A percentile compares a stretch with the other conserved stretches of the same genome.
These are phyloP conservation scores for Sporothrix schenckii DNA, from an alignment of 2,329 filamentous ascomycete genomes.

Conservation along the genomic window DNA sequence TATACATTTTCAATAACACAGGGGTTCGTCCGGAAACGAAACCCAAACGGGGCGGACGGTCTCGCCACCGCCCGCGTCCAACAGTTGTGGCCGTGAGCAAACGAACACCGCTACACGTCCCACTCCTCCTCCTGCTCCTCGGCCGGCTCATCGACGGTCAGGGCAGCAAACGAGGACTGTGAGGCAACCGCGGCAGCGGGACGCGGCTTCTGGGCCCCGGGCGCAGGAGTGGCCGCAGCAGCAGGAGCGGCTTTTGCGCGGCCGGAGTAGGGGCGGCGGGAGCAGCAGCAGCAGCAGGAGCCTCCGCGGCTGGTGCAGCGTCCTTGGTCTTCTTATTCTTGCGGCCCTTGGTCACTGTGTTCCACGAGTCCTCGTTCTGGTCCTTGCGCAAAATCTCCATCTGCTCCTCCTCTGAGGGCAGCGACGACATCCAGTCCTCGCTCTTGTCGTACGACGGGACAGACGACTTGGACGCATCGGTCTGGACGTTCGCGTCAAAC, in stretches of 20 bases:
- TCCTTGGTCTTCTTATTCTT: slow-evolving; percentile 53
- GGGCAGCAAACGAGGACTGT: slow-evolving; percentile 53
- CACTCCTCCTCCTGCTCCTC: slow-evolving; percentile 54
- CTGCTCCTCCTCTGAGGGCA: slow-evolving; percentile 66
- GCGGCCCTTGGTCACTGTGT: slow-evolving; percentile 55
- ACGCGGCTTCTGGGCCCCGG: slow-evolving; percentile 39
- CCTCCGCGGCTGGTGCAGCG: slow-evolving; percentile 38
- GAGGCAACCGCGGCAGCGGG: slow-evolving; percentile 45
- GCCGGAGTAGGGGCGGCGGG: slow-evolving; percentile 35
- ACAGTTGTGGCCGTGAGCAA: neutral
- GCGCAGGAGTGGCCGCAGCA: slow-evolving; percentile 37
- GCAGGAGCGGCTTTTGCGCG: slow-evolving; percentile 37
- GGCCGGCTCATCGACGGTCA: slow-evolving; percentile 48
- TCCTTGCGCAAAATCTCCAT: slow-evolving; percentile 58
- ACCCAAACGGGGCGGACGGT: neutral
- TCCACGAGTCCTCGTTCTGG: slow-evolving; percentile 57
- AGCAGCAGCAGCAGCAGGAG: slow-evolving; percentile 29
- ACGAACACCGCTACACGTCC: slow-evolving; percentile 49
- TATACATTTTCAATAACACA: slow-evolving; percentile 19
- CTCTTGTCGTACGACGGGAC: slow-evolving; percentile 42
- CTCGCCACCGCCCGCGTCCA: slow-evolving; percentile 14
- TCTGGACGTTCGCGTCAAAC: slow-evolving; percentile 47
- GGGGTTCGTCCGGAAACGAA: neutral
- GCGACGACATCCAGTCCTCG: slow-evolving; percentile 54
- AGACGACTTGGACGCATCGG: slow-evolving; percentile 39